Conservation (phyloP, 805 yeast genomes). For the Priceomyces medius region DNA sequence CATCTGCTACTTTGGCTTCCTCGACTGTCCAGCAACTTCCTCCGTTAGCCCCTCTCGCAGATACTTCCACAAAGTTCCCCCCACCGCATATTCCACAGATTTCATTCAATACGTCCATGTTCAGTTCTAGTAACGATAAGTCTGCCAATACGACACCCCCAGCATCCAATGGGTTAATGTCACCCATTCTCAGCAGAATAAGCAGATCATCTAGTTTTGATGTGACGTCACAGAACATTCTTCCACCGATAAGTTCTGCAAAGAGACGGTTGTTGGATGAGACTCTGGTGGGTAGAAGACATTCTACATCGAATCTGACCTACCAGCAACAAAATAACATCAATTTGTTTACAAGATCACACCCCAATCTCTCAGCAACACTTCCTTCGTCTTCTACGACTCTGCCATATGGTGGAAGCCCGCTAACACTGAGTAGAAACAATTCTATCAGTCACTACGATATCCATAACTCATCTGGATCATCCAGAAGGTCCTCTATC, state of each 20-base stretch:
- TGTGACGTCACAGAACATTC: conserved; percentile 11
- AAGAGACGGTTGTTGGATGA: conserved; percentile 31
- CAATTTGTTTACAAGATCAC: conserved; percentile 14
- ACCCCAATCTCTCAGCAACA: conserved; percentile 20
- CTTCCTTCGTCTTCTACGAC: conserved; percentile 14
- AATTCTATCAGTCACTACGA: conserved; percentile 39
- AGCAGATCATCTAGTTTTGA: conserved; percentile 28
- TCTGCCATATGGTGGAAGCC: conserved; percentile 34
- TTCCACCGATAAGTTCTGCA: conserved; percentile 20
- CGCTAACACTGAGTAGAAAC: conserved; percentile 32
- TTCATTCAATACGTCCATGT: conserved; percentile 44
- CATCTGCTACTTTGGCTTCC: background rate
- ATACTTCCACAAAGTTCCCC: conserved; percentile 7
- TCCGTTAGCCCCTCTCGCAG: background rate
- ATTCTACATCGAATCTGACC: conserved; percentile 25
- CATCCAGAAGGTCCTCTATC: conserved; percentile 42
- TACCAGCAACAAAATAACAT: conserved; percentile 7
- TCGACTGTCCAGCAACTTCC: background rate
- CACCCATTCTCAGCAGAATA: conserved; percentile 7
- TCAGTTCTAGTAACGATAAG: conserved; percentile 17
- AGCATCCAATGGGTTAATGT: conserved; percentile 1
- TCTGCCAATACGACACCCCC: conserved; percentile 4
- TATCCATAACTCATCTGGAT: conserved; percentile 25
- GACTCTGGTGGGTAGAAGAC: conserved; percentile 19
- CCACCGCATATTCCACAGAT: conserved; percentile 27